These are phyloP conservation scores for Chlorella sp. DNA, from an alignment of 139 green algal species.

Conservation along the genomic window DNA sequence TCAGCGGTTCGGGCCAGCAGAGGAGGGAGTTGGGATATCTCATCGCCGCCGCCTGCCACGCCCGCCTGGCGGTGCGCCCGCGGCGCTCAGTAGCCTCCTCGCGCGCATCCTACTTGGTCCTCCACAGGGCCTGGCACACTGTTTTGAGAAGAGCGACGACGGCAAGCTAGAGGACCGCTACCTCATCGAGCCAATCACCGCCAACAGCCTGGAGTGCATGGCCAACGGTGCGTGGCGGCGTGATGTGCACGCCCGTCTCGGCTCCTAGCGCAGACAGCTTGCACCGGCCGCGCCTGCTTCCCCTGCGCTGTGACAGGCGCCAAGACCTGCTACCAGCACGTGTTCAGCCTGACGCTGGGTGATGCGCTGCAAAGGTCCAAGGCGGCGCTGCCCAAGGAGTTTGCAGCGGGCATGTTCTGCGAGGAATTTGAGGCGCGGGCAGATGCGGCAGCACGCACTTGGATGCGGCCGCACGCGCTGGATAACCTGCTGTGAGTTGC, in stretches of 20 bases:
- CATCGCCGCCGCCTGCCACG: too few species aligned
- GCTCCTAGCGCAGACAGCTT: constrained; percentile 58
- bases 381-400: constrained; percentile 63
- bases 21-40: too few species aligned
- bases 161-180: constrained; percentile 70
- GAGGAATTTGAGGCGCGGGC: constrained; percentile 80
- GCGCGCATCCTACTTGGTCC: too few species aligned
- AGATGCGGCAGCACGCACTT: constrained; percentile 79
- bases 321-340: constrained; percentile 79
- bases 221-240: constrained; percentile 52
- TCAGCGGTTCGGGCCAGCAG: too few species aligned
- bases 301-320: constrained; percentile 68
- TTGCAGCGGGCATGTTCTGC: constrained; percentile 62
- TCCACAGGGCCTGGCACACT: constrained; percentile 84
- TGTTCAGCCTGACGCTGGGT: constrained; percentile 61
- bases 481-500: constrained; percentile 81
- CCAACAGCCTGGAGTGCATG: constrained; percentile 85
- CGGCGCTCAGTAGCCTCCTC: too few species aligned
- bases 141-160: constrained; percentile 78
- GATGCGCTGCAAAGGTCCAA: constrained; percentile 59
- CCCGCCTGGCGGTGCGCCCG: too few species aligned
- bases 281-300: constrained; percentile 36
- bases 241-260: not conserved
- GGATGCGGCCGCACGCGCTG: constrained; percentile 81
- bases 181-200: constrained; percentile 85